A percentile compares a stretch with the other conserved stretches of the same genome.
Conservation (phyloP, 148 eudicot genomes). For the Rhododendron ovatum region DNA sequence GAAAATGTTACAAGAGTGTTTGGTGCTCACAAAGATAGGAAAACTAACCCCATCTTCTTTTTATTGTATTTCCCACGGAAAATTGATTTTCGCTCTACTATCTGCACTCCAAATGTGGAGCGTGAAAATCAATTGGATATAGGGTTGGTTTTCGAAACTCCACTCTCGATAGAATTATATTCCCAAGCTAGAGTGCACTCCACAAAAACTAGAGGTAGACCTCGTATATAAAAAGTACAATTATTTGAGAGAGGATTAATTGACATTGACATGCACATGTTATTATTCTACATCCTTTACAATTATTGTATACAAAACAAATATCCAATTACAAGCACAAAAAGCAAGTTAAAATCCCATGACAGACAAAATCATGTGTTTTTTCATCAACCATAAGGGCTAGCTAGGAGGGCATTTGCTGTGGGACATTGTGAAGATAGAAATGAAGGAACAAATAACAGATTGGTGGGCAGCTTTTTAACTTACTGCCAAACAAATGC, state of each 20-base stretch:
- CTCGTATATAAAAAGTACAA: not conserved
- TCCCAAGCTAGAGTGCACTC: too few relatives aligned
- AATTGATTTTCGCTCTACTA: not conserved
- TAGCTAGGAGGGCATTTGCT: too few relatives aligned
- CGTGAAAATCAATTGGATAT: too few relatives aligned
- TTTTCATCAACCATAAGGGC: too few relatives aligned
- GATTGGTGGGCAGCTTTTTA: not conserved
- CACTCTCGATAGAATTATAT: too few relatives aligned
- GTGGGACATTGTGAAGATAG: too few relatives aligned
- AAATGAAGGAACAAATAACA: not conserved
- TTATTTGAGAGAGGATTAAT: not conserved
- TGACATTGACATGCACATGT: not conserved
- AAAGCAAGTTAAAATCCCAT: not conserved
- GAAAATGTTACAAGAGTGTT: not conserved
- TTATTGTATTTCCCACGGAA: not conserved
- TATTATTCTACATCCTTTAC: not conserved
- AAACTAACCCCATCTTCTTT: not conserved
- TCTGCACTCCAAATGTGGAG: too few relatives aligned
- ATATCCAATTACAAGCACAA: not conserved
- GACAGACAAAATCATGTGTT: not conserved
- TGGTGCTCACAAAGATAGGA: not conserved
- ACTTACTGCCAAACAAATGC: not conserved
- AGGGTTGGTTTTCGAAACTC: too few relatives aligned
- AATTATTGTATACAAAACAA: not conserved
- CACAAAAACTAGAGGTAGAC: not conserved